A percentile compares a stretch with the other conserved stretches of the same genome.
Conservation (phyloP, 2,329 filamentous ascomycete genomes). For the Capronia americana region DNA sequence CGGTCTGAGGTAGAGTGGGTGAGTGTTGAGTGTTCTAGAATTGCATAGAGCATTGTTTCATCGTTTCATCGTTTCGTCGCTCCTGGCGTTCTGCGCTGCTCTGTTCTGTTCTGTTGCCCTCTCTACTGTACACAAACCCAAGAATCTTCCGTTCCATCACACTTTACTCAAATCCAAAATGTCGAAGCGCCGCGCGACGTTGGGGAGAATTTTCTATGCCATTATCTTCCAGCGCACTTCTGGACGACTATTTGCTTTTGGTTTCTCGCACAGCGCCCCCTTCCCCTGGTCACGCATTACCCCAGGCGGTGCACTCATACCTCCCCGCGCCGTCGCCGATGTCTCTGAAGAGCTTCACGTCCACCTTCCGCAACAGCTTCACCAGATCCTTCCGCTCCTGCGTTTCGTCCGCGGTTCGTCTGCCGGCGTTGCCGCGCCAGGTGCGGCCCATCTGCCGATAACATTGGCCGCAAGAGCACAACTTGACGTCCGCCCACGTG, state of each 20-base stretch:
- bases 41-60: no score
- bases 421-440: background rate
- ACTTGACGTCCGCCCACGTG: background rate
- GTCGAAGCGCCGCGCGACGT: no score
- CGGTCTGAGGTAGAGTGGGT: no score
- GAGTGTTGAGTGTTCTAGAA: no score
- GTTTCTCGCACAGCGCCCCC: background rate
- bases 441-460: background rate
- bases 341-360: constrained; percentile 6
- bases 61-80: background rate
- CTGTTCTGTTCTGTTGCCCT: no score
- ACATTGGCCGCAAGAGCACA: background rate
- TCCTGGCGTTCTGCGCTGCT: no score
- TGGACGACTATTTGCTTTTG: no score
- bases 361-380: background rate
- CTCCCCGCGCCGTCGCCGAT: background rate
- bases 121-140: no score
- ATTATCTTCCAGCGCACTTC: no score
- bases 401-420: background rate
- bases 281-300: background rate
- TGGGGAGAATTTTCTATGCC: no score
- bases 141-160: background rate
- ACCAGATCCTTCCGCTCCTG: background rate
- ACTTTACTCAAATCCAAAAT: background rate
- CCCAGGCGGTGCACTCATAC: background rate